Evolutionary conservation across 495 filamentous ascomycete species (phyloP).

Genomic region (Lasiosphaeria miniovina): DNA sequence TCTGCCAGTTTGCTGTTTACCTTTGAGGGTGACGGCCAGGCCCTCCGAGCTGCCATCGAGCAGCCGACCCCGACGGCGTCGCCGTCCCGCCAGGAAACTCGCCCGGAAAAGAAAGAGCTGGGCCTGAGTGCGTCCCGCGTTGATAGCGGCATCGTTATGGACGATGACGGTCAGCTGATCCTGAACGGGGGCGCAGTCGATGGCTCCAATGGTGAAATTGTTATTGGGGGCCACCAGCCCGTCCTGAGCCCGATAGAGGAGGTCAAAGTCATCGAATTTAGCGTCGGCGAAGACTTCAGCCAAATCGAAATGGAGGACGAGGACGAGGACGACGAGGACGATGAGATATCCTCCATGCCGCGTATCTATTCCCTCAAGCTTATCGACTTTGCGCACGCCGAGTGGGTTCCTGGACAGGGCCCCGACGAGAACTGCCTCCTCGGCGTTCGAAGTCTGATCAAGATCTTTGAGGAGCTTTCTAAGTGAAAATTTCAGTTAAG

Average conservation of each 20-base stretch:
- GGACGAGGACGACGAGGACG: constrained; percentile 47
- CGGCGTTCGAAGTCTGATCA: constrained; percentile 70
- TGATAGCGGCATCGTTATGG: constrained; percentile 45
- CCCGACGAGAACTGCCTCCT: constrained; percentile 81
- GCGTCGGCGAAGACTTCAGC: constrained; percentile 1
- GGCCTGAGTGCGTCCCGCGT: constrained; percentile 28
- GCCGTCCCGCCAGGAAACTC: constrained; percentile 17
- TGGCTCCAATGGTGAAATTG: not conserved
- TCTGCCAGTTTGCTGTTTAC: constrained; percentile 85
- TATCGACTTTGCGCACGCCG: constrained; percentile 95
- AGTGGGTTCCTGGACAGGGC: constrained; percentile 79
- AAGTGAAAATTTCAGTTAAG: constrained; percentile 19
- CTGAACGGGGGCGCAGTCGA: constrained; percentile 13
- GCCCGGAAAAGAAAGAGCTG: not conserved
- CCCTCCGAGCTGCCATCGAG: constrained; percentile 63
- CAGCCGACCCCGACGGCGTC: constrained; percentile 48
- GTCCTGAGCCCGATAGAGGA: constrained; percentile 17
- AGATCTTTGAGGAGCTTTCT: constrained; percentile 65
- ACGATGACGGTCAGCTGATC: constrained; percentile 35
- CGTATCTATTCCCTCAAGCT: constrained; percentile 79
- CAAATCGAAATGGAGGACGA: constrained; percentile 20
- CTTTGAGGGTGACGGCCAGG: constrained; percentile 81
- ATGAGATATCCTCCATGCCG: constrained; percentile 62
- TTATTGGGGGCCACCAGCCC: not conserved
- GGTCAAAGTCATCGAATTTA: constrained; percentile 23